Evolutionary conservation across 805 yeast species (phyloP), one percentile per base, ranked within the genome.

Genomic region (Candida qinlingensis): DNA sequence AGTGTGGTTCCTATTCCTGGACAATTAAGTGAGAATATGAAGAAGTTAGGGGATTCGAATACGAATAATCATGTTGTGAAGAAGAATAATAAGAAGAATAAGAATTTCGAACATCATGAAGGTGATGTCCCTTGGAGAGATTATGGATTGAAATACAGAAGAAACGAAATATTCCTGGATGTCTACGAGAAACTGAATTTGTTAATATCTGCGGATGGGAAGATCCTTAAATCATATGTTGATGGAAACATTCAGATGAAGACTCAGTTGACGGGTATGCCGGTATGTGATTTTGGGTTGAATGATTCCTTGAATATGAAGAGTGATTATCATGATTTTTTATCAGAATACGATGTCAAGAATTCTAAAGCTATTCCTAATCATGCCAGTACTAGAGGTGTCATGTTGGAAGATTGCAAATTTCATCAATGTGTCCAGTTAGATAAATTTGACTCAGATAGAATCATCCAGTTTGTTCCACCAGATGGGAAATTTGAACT

Each of bases 401-500:
- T 82, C 5, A 59, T 73, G 0, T 67, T 90, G 9, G 87, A 85
- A 56, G 95, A 89, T 63, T 82, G 87, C 57, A 87, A 85, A 54
- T 85, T 89, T 66, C 96, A 89, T 65, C 92, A 87, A 58, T 87
- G 96, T 65, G 96, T 89, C 28, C 80, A 83, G 52, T 70, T 88
- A 48, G 78, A 79, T 49, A 76, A 79, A 55, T 87, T 84, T 64
- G 89, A 86, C 52, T 61, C 72, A 25, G 81, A 83, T 28, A 70
- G 85, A 38, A 68, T 78, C 27, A 84, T 90, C 49, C 79, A 76
- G 41, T 89, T 90, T 54, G 72, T 82, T 10, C 96, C 96, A 3
- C 96, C 96, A 2, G 96, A 89, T 66, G 96, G 96, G 0, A 79
- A 81, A 45, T 87, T 88, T 62, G 92, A 88, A 64, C 74, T 90